phyloP scores from a whole-genome alignment of 1,139 yeast species.

The Arxiozyma slooffiae region DNA sequence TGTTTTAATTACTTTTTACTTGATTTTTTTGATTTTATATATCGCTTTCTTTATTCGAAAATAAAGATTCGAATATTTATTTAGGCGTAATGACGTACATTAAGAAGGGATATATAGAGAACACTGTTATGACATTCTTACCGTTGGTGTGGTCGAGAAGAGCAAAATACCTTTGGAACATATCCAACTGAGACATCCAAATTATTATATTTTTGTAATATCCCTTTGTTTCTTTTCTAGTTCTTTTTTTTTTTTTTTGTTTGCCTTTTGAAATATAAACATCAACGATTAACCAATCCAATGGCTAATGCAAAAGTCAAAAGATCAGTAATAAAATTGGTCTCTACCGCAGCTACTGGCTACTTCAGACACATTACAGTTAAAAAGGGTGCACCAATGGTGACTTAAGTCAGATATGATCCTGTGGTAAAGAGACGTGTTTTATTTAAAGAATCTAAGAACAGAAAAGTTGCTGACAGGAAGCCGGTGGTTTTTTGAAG shows the following conservation, averaged over 20 bases:
- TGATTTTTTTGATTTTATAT: too few species aligned
- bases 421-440: slow-evolving; percentile 75
- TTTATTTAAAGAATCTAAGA: slow-evolving; percentile 76
- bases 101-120: background rate
- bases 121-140: too few species aligned
- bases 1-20: background rate
- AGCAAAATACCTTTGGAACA: background rate
- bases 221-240: too few species aligned
- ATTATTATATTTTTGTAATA: too few species aligned
- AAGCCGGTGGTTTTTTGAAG: slow-evolving; percentile 54
- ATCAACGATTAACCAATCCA: background rate
- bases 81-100: background rate
- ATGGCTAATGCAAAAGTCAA: slow-evolving; percentile 40
- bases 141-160: background rate
- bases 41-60: too few species aligned
- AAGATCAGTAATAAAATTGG: slow-evolving; percentile 52
- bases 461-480: slow-evolving; percentile 65
- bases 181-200: background rate
- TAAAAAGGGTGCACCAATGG: slow-evolving; percentile 70
- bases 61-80: background rate
- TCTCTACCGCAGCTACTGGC: slow-evolving; percentile 84
- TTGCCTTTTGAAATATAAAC: background rate
- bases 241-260: too few species aligned
- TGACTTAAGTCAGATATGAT: slow-evolving; percentile 81
- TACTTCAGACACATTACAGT: slow-evolving; percentile 69